A percentile compares a stretch with the other conserved stretches of the same genome.
phyloP scores from a whole-genome alignment of 2,329 filamentous ascomycete species.

The Cephalotrichum gorgonifer region DNA sequence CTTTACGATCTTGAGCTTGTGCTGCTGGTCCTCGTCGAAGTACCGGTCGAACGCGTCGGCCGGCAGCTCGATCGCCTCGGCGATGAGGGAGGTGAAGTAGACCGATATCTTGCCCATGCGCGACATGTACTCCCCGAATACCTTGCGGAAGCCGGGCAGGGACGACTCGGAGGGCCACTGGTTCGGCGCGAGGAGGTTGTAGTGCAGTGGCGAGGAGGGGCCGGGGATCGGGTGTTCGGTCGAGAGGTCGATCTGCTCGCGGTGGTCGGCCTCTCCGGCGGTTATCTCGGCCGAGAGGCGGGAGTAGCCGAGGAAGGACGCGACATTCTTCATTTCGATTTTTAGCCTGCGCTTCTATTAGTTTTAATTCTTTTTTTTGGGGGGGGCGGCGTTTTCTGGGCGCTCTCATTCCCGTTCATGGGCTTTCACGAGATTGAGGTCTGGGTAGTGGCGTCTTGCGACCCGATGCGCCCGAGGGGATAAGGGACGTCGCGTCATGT shows the following conservation, averaged over 20 bases:
- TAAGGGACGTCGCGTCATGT: not conserved
- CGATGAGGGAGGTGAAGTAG: slow-evolving; percentile 68
- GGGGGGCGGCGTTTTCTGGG: not conserved
- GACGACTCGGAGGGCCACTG: slow-evolving; percentile 63
- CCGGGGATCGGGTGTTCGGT: slow-evolving; percentile 62
- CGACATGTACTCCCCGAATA: slow-evolving; percentile 65
- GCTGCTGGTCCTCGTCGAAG: slow-evolving; percentile 65
- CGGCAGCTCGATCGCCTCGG: slow-evolving; percentile 70
- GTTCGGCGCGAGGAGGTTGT: slow-evolving; percentile 66
- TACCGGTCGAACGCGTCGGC: slow-evolving; percentile 63
- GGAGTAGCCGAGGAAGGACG: slow-evolving; percentile 62
- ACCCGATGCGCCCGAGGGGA: not conserved
- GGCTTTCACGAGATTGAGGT: not conserved
- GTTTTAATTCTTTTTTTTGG: not conserved
- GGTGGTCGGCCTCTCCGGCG: slow-evolving; percentile 64
- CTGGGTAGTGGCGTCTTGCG: not conserved
- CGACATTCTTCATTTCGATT: slow-evolving; percentile 65
- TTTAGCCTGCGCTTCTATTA: slow-evolving; percentile 32
- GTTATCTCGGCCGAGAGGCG: slow-evolving; percentile 60
- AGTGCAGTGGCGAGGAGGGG: slow-evolving; percentile 54
- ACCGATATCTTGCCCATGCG: slow-evolving; percentile 65
- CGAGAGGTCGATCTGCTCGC: slow-evolving; percentile 80
- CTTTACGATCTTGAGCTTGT: slow-evolving; percentile 84
- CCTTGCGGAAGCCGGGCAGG: slow-evolving; percentile 57
- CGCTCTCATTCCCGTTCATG: no score